Percentiles rank a stretch among this genome's conserved stretches.
Conservation (phyloP, 2,329 filamentous ascomycete genomes). For the Emergomyces pasteurianus region DNA sequence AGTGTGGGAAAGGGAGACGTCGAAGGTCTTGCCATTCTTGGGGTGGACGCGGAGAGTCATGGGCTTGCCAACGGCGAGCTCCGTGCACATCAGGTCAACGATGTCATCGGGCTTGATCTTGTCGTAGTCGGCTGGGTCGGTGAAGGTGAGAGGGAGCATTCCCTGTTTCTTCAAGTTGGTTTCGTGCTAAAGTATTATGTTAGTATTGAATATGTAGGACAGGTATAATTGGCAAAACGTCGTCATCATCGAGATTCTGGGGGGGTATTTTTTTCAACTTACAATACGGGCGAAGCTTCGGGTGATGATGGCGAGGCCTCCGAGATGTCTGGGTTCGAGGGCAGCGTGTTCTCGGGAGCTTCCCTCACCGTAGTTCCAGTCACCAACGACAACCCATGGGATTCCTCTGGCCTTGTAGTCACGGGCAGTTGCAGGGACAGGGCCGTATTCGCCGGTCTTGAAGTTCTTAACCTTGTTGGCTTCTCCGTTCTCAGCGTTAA, state of each 20-base stretch:
- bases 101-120: constrained; percentile 89
- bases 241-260: not conserved
- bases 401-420: constrained; percentile 98
- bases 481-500: constrained; percentile 90
- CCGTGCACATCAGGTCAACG: constrained; percentile 78
- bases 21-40: constrained; percentile 68
- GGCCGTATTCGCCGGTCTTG: constrained; percentile 70
- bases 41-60: constrained; percentile 87
- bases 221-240: not conserved
- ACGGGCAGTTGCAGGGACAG: constrained; percentile 85
- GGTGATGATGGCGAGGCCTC: constrained; percentile 92
- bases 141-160: constrained; percentile 96
- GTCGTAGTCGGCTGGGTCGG: constrained; percentile 92
- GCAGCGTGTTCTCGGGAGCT: constrained; percentile 96
- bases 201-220: constrained; percentile 7
- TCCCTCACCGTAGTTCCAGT: constrained; percentile 99
- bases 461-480: constrained; percentile 96
- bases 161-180: constrained; percentile 99
- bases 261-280: constrained; percentile 22
- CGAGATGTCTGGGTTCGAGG: constrained; percentile 92
- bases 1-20: constrained; percentile 79
- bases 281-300: constrained; percentile 90
- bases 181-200: constrained; percentile 54
- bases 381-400: constrained; percentile 93
- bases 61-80: constrained; percentile 86